These are phyloP conservation scores for Udeniomyces megalosporus DNA, from an alignment of 768 basidiomycete genomes.

Conservation along the genomic window DNA sequence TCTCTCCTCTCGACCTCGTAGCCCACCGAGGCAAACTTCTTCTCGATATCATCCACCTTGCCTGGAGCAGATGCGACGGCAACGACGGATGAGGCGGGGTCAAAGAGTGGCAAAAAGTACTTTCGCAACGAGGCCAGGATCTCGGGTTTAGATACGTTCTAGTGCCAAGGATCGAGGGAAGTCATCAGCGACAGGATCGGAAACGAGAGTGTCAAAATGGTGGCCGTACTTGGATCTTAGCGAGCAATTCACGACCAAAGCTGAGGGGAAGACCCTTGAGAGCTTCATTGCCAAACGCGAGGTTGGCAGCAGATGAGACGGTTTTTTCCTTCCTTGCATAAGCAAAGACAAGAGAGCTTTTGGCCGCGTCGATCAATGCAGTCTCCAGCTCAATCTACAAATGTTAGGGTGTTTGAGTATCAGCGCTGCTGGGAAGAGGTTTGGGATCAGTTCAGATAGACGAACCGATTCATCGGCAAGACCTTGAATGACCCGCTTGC, in stretches of 20 bases:
- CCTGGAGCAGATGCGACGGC: constrained; percentile 69
- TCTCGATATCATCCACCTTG: constrained; percentile 54
- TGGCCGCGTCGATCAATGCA: constrained; percentile 71
- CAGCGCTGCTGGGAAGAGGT: constrained; percentile 8
- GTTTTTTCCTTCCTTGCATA: constrained; percentile 71
- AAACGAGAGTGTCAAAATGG: neutral
- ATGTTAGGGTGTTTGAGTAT: neutral
- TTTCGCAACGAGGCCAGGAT: constrained; percentile 51
- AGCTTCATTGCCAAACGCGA: constrained; percentile 78
- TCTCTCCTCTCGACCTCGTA: constrained; percentile 47
- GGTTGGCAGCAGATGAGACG: constrained; percentile 63
- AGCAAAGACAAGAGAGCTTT: constrained; percentile 74
- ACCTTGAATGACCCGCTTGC: constrained; percentile 54
- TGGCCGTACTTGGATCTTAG: constrained; percentile 40
- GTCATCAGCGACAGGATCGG: neutral
- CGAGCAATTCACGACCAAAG: constrained; percentile 57
- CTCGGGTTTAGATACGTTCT: constrained; percentile 62
- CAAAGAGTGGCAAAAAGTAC: constrained; percentile 74
- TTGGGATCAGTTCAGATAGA: constrained; percentile 20
- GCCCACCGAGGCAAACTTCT: constrained; percentile 48
- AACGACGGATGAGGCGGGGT: constrained; percentile 54
- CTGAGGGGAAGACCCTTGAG: constrained; percentile 67
- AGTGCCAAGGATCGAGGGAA: neutral
- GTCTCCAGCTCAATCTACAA: constrained; percentile 60
- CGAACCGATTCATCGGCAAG: constrained; percentile 66